phyloP scores from a whole-genome alignment of 2,329 filamentous ascomycete genomes.

The Colletotrichum viniferum region DNA sequence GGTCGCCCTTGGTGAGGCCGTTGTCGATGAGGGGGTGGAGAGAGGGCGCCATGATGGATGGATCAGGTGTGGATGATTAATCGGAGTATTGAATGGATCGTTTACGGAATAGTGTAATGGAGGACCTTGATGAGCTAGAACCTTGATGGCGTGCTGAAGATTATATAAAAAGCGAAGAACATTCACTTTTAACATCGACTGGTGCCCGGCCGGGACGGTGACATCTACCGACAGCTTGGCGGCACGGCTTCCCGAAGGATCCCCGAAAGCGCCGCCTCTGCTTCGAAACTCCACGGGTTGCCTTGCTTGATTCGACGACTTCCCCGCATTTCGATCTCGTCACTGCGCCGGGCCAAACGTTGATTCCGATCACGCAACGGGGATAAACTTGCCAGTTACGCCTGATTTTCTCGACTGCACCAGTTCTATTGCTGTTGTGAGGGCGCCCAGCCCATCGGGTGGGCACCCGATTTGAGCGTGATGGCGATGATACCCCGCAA shows the following conservation, averaged over 20 bases:
- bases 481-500: neutral
- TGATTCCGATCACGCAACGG: neutral
- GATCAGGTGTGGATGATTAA: neutral
- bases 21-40: constrained; percentile 69
- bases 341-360: neutral
- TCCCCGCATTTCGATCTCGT: constrained; percentile 11
- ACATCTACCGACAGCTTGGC: constrained; percentile 5
- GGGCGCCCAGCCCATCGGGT: neutral
- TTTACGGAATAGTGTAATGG: neutral
- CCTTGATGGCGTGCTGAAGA: neutral
- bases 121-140: constrained; percentile 6
- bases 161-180: neutral
- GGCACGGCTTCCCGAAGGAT: constrained; percentile 5
- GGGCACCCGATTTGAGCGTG: neutral
- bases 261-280: constrained; percentile 11
- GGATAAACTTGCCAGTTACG: constrained; percentile 8
- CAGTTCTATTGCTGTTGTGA: neutral
- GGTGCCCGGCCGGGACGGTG: neutral
- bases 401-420: neutral
- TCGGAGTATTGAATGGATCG: neutral
- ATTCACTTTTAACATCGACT: neutral
- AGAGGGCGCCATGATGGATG: constrained; percentile 39
- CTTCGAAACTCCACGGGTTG: neutral
- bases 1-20: constrained; percentile 59
- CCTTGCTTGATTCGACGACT: constrained; percentile 7